Percentiles rank a stretch among this genome's conserved stretches.
These are phyloP conservation scores for Rhynchospora tenuis DNA, from an alignment of 176 grass and related monocot species.

Conservation along the genomic window DNA sequence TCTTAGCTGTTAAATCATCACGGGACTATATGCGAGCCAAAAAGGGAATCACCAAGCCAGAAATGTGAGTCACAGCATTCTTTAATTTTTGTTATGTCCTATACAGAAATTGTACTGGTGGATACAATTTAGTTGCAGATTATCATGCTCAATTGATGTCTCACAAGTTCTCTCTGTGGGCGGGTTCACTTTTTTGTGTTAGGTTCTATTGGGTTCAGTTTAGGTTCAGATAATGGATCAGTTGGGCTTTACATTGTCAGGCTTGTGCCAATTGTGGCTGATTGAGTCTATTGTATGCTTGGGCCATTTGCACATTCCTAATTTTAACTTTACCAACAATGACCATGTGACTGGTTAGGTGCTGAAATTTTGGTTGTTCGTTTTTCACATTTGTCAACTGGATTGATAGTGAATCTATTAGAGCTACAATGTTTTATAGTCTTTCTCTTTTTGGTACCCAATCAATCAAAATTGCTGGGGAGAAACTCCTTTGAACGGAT, in stretches of 20 bases:
- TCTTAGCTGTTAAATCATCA: constrained; percentile 91
- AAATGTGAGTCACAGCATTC: constrained; percentile 65
- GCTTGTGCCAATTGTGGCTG: neutral
- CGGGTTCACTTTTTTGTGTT: too few relatives aligned
- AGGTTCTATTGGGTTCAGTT: too few relatives aligned
- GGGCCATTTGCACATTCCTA: too few relatives aligned
- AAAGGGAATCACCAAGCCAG: constrained; percentile 83
- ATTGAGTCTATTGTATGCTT: neutral
- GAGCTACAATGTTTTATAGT: too few relatives aligned
- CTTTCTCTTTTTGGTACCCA: too few relatives aligned
- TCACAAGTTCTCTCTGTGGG: neutral
- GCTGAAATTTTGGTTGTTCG: too few relatives aligned
- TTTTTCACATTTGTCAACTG: too few relatives aligned
- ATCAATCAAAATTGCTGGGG: too few relatives aligned
- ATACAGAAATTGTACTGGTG: neutral
- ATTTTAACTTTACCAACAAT: too few relatives aligned
- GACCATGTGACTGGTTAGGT: too few relatives aligned
- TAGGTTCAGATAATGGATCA: neutral
- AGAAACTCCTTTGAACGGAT: too few relatives aligned
- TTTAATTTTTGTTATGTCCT: constrained; percentile 10
- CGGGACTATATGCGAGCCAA: constrained; percentile 90
- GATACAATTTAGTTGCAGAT: neutral
- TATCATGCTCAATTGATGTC: neutral
- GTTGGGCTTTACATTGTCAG: neutral
- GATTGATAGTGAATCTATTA: too few relatives aligned